Evolutionary conservation across 2,329 filamentous ascomycete species (phyloP).

Genomic region (Lecanoromycetidae sp.): DNA sequence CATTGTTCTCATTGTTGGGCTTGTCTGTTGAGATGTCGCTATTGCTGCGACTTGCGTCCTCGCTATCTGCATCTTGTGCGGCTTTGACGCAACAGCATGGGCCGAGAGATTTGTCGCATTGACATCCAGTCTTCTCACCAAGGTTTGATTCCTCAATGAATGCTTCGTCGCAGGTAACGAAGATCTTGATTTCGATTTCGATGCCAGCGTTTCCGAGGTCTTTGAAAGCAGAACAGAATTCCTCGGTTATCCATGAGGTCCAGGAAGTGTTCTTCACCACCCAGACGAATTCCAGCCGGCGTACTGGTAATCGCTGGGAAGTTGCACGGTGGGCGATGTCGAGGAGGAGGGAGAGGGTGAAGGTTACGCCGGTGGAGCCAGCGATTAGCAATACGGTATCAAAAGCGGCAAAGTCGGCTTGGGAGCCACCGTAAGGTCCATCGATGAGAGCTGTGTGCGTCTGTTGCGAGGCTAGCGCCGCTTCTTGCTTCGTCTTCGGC

Average conservation of each 20-base stretch:
- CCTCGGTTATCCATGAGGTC: constrained; percentile 40
- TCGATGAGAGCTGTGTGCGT: constrained; percentile 36
- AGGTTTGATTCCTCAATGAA: background rate
- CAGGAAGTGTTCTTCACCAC: constrained; percentile 44
- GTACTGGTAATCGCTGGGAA: constrained; percentile 1
- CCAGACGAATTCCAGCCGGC: constrained; percentile 39
- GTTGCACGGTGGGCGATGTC: constrained; percentile 37
- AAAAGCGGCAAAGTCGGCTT: constrained; percentile 31
- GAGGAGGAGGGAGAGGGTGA: constrained; percentile 44
- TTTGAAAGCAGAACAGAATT: constrained; percentile 37
- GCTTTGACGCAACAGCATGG: constrained; percentile 1
- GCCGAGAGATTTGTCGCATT: constrained; percentile 1
- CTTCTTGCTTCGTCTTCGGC: constrained; percentile 17
- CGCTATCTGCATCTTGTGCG: constrained; percentile 5
- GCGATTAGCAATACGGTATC: constrained; percentile 49
- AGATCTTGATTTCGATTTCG: constrained; percentile 1
- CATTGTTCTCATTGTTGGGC: no score
- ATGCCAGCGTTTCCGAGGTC: constrained; percentile 20
- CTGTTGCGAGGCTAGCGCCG: constrained; percentile 13
- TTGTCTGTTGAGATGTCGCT: background rate
- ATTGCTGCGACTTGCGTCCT: background rate
- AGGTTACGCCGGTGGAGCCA: constrained; percentile 49
- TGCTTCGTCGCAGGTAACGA: constrained; percentile 3
- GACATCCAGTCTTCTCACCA: background rate
- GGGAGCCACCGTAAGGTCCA: constrained; percentile 43